phyloP scores from a whole-genome alignment of 495 filamentous ascomycete genomes.

The Neurospora sp. region DNA sequence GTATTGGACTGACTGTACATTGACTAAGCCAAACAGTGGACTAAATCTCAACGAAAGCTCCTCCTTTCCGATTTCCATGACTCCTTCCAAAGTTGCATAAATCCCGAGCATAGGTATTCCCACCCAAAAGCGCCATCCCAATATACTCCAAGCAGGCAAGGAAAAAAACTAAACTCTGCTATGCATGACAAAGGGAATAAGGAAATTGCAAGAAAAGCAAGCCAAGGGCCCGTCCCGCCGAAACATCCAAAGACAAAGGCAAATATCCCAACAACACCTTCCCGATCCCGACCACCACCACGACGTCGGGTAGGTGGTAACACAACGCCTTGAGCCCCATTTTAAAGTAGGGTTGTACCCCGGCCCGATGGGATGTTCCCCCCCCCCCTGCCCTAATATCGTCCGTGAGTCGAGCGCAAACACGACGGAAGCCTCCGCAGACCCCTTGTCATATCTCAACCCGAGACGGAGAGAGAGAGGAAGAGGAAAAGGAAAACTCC shows the following conservation, averaged over 20 bases:
- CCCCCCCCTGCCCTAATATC: not conserved
- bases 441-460: not conserved
- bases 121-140: not conserved
- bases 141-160: not conserved
- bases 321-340: not conserved
- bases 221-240: not conserved
- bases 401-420: not conserved
- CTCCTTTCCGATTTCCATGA: not conserved
- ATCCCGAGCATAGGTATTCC: not conserved
- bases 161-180: not conserved
- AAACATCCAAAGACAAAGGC: not conserved
- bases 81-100: not conserved
- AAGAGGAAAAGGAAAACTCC: not conserved
- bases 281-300: not conserved
- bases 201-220: not conserved
- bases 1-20: too few relatives aligned
- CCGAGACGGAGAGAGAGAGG: not conserved
- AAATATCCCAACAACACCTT: not conserved
- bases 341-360: not conserved
- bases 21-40: not conserved
- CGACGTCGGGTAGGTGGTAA: not conserved
- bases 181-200: not conserved
- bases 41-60: not conserved
- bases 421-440: not conserved
- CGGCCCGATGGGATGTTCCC: not conserved